Evolutionary conservation across 805 yeast species (phyloP).

Genomic region (Zygotorulaspora chibaensis): DNA sequence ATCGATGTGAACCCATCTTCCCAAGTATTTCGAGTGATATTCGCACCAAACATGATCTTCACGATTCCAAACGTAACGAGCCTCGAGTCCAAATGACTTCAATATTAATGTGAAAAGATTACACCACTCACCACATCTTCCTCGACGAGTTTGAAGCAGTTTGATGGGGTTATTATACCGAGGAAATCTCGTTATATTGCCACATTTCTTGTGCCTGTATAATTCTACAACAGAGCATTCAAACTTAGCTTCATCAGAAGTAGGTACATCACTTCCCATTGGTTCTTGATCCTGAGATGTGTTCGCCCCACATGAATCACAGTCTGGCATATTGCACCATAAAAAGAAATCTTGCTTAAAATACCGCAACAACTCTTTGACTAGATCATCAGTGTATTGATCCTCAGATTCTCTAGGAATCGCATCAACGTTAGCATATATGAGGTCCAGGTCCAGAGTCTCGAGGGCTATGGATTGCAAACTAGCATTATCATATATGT

Average conservation of each 20-base stretch:
- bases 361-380: constrained; percentile 56
- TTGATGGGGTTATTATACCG: constrained; percentile 66
- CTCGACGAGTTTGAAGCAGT: constrained; percentile 57
- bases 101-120: constrained; percentile 71
- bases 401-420: constrained; percentile 33
- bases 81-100: constrained; percentile 58
- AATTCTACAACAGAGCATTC: constrained; percentile 60
- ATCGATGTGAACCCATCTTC: constrained; percentile 84
- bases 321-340: constrained; percentile 75
- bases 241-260: constrained; percentile 39
- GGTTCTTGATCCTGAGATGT: constrained; percentile 37
- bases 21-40: constrained; percentile 55
- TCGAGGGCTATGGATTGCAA: constrained; percentile 58
- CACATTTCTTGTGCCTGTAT: constrained; percentile 57
- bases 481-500: constrained; percentile 40
- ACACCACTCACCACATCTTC: constrained; percentile 97
- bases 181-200: constrained; percentile 53
- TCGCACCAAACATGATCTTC: constrained; percentile 99
- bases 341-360: constrained; percentile 74
- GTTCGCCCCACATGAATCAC: constrained; percentile 46
- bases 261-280: constrained; percentile 42
- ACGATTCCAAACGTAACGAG: constrained; percentile 76
- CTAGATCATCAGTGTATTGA: constrained; percentile 52
- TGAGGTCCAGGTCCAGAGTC: constrained; percentile 52
- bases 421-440: constrained; percentile 59